Evolutionary conservation across 2,329 filamentous ascomycete species (phyloP), one percentile per base, ranked within the genome.

Genomic region (Furcasterigmium furcatum): DNA sequence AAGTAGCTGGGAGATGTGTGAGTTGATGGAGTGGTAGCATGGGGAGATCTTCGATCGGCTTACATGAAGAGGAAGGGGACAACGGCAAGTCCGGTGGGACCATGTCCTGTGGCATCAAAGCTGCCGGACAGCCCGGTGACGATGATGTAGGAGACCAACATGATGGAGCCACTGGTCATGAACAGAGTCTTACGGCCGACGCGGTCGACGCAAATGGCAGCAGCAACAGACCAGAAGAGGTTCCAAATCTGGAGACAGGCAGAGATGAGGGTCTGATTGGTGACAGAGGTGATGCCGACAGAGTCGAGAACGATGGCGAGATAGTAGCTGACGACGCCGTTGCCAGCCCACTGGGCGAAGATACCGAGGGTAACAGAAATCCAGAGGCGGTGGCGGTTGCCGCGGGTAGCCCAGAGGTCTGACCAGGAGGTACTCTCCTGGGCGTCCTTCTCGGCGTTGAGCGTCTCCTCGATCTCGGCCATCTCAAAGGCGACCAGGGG

Each of bases 311-410:
- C 60, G 18, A 61, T 53, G 24, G 55, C 52, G 34, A 71, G 57
- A 41, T 70, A 70, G 52, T 70, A 70, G 2, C 58, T 63, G 14
- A 71, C 58, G 1, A 72, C 49, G 1, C 62, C 67, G 50, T 54
- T 55, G 18, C 59, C 55, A 16, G 20, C 38, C 59, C 59, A 61
- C 47, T 62, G 58, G 2, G 52, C 51, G 24, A 60, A 63, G 1
- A 63, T 50, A 0, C 59, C 60, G 4, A 64, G 55, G 19, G 54
- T 56, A 0, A 62, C 38, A 0, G 55, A 54, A 3, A 66, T 58
- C 21, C 65, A 60, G 0, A 59, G 48, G 16, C 63, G 52, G 21
- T 58, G 55, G 1, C 61, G 53, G 50, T 61, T 63, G 13, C 53
- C 58, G 1, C 53, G 55, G 10, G 57, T 55, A 32, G 61, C 60